phyloP scores from a whole-genome alignment of 768 basidiomycete species.

The Termitomyces sp. region DNA sequence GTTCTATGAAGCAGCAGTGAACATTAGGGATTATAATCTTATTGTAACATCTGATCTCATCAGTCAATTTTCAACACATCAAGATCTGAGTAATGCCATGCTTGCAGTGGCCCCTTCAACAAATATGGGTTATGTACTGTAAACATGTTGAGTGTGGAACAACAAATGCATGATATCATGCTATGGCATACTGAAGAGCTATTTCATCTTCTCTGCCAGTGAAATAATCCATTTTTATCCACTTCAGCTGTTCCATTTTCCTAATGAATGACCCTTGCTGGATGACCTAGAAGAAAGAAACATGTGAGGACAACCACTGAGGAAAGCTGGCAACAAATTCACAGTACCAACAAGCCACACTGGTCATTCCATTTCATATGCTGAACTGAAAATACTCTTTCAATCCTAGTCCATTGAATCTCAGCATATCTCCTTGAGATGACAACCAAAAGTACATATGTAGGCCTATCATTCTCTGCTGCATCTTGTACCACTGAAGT shows the following conservation, averaged over 20 bases:
- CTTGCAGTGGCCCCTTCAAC: no score
- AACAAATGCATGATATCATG: slow-evolving; percentile 55
- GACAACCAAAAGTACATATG: slow-evolving; percentile 7
- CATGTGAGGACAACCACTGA: background rate
- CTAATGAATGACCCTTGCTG: slow-evolving; percentile 54
- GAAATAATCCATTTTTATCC: slow-evolving; percentile 45
- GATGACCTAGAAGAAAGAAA: slow-evolving; percentile 43
- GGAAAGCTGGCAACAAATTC: slow-evolving; percentile 5
- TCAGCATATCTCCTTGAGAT: background rate
- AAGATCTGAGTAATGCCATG: no score
- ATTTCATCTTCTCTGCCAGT: slow-evolving; percentile 29
- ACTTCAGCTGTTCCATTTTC: slow-evolving; percentile 50
- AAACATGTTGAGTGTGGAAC: background rate
- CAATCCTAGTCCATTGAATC: slow-evolving; percentile 22
- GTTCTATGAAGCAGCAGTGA: no score
- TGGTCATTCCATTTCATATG: slow-evolving; percentile 46
- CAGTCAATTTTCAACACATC: no score
- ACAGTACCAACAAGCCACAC: slow-evolving; percentile 58
- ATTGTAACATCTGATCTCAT: no score
- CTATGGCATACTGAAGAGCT: slow-evolving; percentile 44
- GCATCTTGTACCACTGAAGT: background rate
- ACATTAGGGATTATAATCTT: no score
- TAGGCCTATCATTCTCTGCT: background rate
- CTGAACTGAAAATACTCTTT: slow-evolving; percentile 44
- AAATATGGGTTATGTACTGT: background rate